These are phyloP conservation scores for Raddia distichophylla DNA, from an alignment of 176 grass and related monocot genomes.

Conservation along the genomic window DNA sequence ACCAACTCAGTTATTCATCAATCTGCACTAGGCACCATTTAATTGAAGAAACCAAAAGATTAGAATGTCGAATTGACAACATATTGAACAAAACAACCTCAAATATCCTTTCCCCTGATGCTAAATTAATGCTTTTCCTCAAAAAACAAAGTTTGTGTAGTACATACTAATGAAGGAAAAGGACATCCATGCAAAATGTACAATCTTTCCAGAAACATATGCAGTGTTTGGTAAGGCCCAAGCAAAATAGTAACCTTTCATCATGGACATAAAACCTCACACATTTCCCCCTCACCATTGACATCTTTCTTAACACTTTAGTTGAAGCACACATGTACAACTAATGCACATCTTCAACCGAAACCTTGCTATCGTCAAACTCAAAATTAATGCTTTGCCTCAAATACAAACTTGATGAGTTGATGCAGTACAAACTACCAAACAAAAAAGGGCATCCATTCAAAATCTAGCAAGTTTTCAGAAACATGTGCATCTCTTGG, in stretches of 20 bases:
- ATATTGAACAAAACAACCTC: background rate
- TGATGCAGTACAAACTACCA: too few species aligned
- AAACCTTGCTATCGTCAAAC: too few species aligned
- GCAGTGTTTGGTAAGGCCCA: constrained; percentile 6
- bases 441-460: too few species aligned
- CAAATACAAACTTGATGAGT: too few species aligned
- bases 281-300: too few species aligned
- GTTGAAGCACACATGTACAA: too few species aligned
- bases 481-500: too few species aligned
- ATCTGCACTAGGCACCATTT: background rate
- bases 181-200: background rate
- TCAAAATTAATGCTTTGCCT: too few species aligned
- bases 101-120: background rate
- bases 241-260: constrained; percentile 1
- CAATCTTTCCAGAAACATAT: background rate
- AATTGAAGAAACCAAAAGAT: background rate
- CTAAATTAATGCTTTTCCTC: background rate
- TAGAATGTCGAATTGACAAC: background rate
- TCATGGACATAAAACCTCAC: background rate
- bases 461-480: too few species aligned
- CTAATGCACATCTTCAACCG: too few species aligned
- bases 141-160: background rate
- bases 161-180: background rate
- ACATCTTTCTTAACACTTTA: too few species aligned
- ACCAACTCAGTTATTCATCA: constrained; percentile 8